Evolutionary conservation across 768 basidiomycete genomes (phyloP), one percentile per base, ranked within the genome.

Genomic region (Amanita phalloides): DNA sequence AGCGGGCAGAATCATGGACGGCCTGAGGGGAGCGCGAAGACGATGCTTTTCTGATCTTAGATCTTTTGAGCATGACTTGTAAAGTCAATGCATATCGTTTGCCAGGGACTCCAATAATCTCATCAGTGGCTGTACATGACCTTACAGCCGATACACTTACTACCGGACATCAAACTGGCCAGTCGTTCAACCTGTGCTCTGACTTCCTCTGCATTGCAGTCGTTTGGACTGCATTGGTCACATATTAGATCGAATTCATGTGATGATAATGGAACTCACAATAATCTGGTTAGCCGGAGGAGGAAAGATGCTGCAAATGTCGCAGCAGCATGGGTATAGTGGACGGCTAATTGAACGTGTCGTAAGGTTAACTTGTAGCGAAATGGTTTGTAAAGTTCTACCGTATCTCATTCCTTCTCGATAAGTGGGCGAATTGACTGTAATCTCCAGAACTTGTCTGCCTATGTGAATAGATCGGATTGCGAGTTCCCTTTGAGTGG

Each of bases 261-360:
- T 0, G 32, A 32, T 49, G 17, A 5, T 8, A 49, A 17, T 10
- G 28, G 14, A 8, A 68, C 88, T 67, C 62, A 91, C 89, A 96
- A 94, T 37, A 97, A 73, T 23, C 93, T 81, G 35, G 84, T 81
- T 45, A 96, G 72, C 30, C 93, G 84, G 45, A 97, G 73, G 54
- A 95, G 72, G 66, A 97, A 87, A 3, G 90, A 90, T 10, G 92
- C 93, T 20, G 89, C 79, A 68, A 97, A 97, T 0, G 93, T 95
- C 4, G 93, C 93, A 26, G 90, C 90, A 38, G 90, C 89, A 62
- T 97, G 93, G 11, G 87, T 87, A 60, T 88, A 86, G 62, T 90
- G 84, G n/a, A 92, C 87, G 13, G 90, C 89, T 90, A 51, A 41
- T 49, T 37, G 7, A 37, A 47, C 42, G 26, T 9, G 42, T 52